Conservation (phyloP, 768 basidiomycete genomes). For the Floccularia luteovirens region DNA sequence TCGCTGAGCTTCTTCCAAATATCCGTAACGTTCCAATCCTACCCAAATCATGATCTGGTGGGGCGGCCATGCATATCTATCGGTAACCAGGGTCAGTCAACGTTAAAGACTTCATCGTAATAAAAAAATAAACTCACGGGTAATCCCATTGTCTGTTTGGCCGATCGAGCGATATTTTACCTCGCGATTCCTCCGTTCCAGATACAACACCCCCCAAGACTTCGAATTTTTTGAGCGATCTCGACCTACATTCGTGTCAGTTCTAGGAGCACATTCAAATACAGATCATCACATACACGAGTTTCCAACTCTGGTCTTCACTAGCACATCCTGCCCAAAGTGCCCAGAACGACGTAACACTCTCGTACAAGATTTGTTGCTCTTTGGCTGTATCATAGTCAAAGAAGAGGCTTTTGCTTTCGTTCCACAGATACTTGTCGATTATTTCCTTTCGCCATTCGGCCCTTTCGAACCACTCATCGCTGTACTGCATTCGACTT, state of each 20-base stretch:
- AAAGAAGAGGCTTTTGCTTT: slow-evolving; percentile 88
- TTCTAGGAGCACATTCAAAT: slow-evolving; percentile 2
- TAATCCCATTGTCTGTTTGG: slow-evolving; percentile 99
- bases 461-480: slow-evolving; percentile 92
- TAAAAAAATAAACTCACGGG: slow-evolving; percentile 50
- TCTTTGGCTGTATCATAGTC: slow-evolving; percentile 93
- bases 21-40: slow-evolving; percentile 93
- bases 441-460: slow-evolving; percentile 78
- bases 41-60: slow-evolving; percentile 99
- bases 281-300: slow-evolving; percentile 59
- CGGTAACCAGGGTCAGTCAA: slow-evolving; percentile 9
- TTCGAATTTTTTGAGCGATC: slow-evolving; percentile 92
- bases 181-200: slow-evolving; percentile 94
- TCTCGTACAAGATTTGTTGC: slow-evolving; percentile 92
- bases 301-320: slow-evolving; percentile 88
- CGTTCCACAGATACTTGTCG: slow-evolving; percentile 96
- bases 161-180: slow-evolving; percentile 90
- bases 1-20: slow-evolving; percentile 87
- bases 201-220: slow-evolving; percentile 93
- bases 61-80: too few relatives aligned
- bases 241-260: slow-evolving; percentile 39
- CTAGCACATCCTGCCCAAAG: slow-evolving; percentile 98
- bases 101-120: slow-evolving; percentile 5
- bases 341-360: slow-evolving; percentile 94
- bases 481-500: slow-evolving; percentile 59